Evolutionary conservation across 2,329 filamentous ascomycete genomes (phyloP), one percentile per base, ranked within the genome.

Genomic region (Hypocreales sp.): DNA sequence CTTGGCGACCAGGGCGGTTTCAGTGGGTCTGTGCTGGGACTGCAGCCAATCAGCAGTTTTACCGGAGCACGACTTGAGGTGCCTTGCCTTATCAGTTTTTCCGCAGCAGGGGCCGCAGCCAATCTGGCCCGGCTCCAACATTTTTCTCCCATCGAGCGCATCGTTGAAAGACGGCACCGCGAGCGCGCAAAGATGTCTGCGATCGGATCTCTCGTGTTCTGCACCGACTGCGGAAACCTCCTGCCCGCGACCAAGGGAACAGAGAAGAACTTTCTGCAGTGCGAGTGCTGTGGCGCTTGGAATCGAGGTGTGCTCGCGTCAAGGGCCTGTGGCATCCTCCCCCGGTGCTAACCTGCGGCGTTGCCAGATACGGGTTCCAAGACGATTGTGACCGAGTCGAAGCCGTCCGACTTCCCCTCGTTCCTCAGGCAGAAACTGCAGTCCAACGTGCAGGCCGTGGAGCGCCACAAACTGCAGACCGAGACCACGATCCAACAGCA

Each of bases 191-290:
- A n/a, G n/a, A 94, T 94, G 87, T 74, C 86, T 38, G 75, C 81
- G 12, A 84, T 94, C 39, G 87, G 84, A 30, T 87, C 84, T 28
- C 64, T 95, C 22, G 76, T 93, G 20, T 95, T 95, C 54, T 95
- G 87, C 60, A 81, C 68, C 29, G 81, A 86, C 49, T 95, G 87
- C 52, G 87, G 87, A 35, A 92, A 92, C 50, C 65, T 94, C 4
- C 62, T 95, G 22, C 83, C 90, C 28, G 69, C 77, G 28, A 83
- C 80, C 25, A 78, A 77, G 36, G 82, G 80, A 34, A 76, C 74
- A 32, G 65, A 72, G 40, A 79, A 83, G 47, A 78, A 79, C 31
- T 67, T 79, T 31, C 58, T 95, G 31, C 64, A 67, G 38, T 98
- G 87, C 62, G 79, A 82, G 43, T 77, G 86, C 49, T 95, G 87